A percentile compares a stretch with the other conserved stretches of the same genome.
Evolutionary conservation across 192 early-diverging fungal species (phyloP).

Genomic region (Backusella tarrabulga): DNA sequence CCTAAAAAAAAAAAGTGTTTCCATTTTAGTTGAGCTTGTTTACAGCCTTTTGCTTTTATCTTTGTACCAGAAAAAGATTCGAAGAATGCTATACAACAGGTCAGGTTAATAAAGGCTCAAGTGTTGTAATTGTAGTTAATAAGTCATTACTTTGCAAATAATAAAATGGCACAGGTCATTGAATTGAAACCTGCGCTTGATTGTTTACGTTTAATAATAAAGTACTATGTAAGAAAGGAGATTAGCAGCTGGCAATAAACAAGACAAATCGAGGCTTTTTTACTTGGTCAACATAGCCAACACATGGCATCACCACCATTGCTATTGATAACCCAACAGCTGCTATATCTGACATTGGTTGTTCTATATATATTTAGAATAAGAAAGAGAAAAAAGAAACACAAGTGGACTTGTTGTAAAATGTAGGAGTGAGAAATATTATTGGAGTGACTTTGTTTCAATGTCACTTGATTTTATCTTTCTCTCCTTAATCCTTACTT

Average conservation of each 20-base stretch:
- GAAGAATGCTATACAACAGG: constrained; percentile 30
- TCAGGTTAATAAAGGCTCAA: not conserved
- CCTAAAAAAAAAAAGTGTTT: constrained; percentile 16
- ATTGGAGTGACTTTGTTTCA: not conserved
- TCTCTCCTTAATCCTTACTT: not conserved
- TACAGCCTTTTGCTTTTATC: not conserved
- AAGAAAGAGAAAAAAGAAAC: not conserved
- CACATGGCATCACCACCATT: constrained; percentile 56
- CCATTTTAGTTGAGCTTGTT: not conserved
- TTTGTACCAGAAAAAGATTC: constrained; percentile 45
- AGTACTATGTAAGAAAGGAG: constrained; percentile 30
- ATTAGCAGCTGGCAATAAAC: not conserved
- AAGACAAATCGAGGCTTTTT: not conserved
- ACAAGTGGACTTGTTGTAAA: not conserved
- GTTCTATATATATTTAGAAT: not conserved
- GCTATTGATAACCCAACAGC: constrained; percentile 32
- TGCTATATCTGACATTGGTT: not conserved
- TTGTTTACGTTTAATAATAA: constrained; percentile 42
- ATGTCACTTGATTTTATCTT: not conserved
- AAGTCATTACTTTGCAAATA: constrained; percentile 41
- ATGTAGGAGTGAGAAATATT: not conserved
- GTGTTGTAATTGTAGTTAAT: too few relatives aligned
- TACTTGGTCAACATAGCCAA: constrained; percentile 56
- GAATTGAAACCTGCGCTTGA: constrained; percentile 55
- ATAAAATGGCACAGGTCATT: constrained; percentile 52